A percentile compares a stretch with the other conserved stretches of the same genome.
Evolutionary conservation across 2,329 filamentous ascomycete species (phyloP).

Genomic region (Acrocalymma vagum): DNA sequence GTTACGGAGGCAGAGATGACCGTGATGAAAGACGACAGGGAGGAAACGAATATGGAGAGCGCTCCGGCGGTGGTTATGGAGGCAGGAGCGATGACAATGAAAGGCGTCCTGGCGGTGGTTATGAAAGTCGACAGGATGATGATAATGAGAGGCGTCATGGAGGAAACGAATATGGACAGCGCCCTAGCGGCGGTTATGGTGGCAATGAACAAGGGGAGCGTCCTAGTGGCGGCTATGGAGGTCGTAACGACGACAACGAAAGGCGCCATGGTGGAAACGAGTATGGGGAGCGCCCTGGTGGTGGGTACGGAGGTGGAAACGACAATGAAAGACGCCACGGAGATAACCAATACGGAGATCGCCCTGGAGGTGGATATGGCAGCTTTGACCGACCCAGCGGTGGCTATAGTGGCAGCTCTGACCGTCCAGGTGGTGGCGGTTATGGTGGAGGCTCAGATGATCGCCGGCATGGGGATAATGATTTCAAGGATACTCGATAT

Average conservation of each 20-base stretch:
- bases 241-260: slow-evolving; percentile 13
- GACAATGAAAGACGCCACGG: slow-evolving; percentile 13
- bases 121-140: slow-evolving; percentile 1
- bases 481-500: too few relatives aligned
- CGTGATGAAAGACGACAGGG: slow-evolving; percentile 18
- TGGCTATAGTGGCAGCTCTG: slow-evolving; percentile 22
- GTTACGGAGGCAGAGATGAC: slow-evolving; percentile 12
- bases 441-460: slow-evolving; percentile 28
- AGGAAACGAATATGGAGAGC: slow-evolving; percentile 17
- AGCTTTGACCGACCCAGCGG: slow-evolving; percentile 32
- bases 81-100: slow-evolving; percentile 8
- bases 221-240: slow-evolving; percentile 11
- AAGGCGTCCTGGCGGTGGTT: slow-evolving; percentile 8
- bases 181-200: slow-evolving; percentile 8
- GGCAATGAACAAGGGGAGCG: slow-evolving; percentile 8
- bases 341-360: slow-evolving; percentile 6
- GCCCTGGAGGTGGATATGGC: slow-evolving; percentile 15
- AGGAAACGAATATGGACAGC: slow-evolving; percentile 3
- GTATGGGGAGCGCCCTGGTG: slow-evolving; percentile 10
- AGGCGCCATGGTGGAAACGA: slow-evolving; percentile 7
- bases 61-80: slow-evolving; percentile 5
- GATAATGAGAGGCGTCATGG: slow-evolving; percentile 3
- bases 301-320: slow-evolving; percentile 15
- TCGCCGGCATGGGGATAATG: too few relatives aligned
- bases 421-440: slow-evolving; percentile 24